Percentiles rank a stretch among this genome's conserved stretches.
These are phyloP conservation scores for Silene noctiflora DNA, from an alignment of 179 eudicot genomes.

Conservation along the genomic window DNA sequence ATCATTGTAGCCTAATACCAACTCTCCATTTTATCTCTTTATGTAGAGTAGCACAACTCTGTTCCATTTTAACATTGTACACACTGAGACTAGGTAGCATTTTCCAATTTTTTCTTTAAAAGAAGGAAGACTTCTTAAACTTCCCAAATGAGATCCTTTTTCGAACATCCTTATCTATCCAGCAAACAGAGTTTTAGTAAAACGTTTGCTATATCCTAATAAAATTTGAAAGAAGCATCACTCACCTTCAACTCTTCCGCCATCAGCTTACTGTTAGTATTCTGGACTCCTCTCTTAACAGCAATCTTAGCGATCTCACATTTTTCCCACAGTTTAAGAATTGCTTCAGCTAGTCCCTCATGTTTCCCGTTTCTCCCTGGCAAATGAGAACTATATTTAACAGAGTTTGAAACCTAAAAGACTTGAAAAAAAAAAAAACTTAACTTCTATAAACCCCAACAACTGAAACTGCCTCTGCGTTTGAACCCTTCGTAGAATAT, in stretches of 20 bases:
- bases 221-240: constrained; percentile 18
- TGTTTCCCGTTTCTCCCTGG: constrained; percentile 84
- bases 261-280: constrained; percentile 82
- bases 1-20: neutral
- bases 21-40: constrained; percentile 1
- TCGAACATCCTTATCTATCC: neutral
- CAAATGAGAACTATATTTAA: constrained; percentile 19
- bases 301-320: constrained; percentile 94
- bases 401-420: neutral
- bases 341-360: constrained; percentile 88
- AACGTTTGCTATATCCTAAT: neutral
- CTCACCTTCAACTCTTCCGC: constrained; percentile 93
- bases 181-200: neutral
- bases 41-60: neutral
- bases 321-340: constrained; percentile 94
- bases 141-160: neutral
- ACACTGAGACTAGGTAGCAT: too few relatives aligned
- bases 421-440: neutral
- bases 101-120: neutral
- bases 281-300: constrained; percentile 88
- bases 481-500: neutral
- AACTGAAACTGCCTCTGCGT: neutral
- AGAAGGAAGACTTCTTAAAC: constrained; percentile 1
- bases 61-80: neutral
- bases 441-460: constrained; percentile 1